A percentile compares a stretch with the other conserved stretches of the same genome.
Evolutionary conservation across 805 yeast genomes (phyloP).

Genomic region (Starmerella asiatica): DNA sequence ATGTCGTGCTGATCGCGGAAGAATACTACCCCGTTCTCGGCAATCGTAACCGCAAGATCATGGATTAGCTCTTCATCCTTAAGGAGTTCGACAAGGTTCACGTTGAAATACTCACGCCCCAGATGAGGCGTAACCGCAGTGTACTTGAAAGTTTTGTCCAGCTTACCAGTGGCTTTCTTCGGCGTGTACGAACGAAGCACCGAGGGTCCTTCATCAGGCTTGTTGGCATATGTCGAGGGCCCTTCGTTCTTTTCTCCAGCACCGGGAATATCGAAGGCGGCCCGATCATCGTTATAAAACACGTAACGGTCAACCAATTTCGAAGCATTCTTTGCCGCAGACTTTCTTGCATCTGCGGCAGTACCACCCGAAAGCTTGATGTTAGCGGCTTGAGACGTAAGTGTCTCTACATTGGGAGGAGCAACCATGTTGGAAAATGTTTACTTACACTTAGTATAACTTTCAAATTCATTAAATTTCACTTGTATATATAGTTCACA

Average conservation of each 20-base stretch:
- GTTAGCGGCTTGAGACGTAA: not conserved
- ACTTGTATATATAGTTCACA: no score
- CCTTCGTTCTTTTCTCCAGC: slow-evolving; percentile 13
- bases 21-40: slow-evolving; percentile 40
- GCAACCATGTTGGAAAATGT: no score
- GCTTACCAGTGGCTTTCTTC: slow-evolving; percentile 19
- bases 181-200: slow-evolving; percentile 13
- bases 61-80: slow-evolving; percentile 24
- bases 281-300: slow-evolving; percentile 8
- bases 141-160: slow-evolving; percentile 22
- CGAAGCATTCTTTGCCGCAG: slow-evolving; percentile 4
- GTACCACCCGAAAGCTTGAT: slow-evolving; percentile 1
- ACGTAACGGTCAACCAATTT: slow-evolving; percentile 11
- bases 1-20: slow-evolving; percentile 35
- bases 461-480: no score
- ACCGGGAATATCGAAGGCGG: slow-evolving; percentile 17
- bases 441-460: no score
- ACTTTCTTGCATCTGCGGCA: not conserved
- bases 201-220: slow-evolving; percentile 20
- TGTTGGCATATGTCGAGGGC: slow-evolving; percentile 22
- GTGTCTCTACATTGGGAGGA: not conserved
- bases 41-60: slow-evolving; percentile 35
- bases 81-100: slow-evolving; percentile 22
- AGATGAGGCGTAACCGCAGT: slow-evolving; percentile 25
- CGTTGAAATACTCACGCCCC: slow-evolving; percentile 25